phyloP scores from a whole-genome alignment of 2,329 filamentous ascomycete species.

The Beauveria rudraprayagi region DNA sequence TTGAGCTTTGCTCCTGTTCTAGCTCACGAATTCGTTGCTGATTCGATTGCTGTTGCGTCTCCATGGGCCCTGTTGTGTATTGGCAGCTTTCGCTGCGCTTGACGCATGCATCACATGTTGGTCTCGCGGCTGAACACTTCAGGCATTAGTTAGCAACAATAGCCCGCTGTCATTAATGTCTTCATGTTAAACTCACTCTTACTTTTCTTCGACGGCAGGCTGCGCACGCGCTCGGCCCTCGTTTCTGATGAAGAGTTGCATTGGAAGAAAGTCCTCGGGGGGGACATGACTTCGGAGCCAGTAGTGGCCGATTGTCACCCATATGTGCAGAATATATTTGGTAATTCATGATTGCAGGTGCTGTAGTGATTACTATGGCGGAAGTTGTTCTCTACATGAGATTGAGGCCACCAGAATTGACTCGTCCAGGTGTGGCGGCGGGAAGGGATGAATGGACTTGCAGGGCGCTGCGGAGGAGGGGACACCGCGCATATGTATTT shows the following conservation, averaged over 20 bases:
- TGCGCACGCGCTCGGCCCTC: not conserved
- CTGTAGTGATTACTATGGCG: not conserved
- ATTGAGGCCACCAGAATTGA: no score
- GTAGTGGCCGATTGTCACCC: not conserved
- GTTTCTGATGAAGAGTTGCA: not conserved
- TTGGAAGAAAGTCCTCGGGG: not conserved
- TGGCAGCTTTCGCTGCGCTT: not conserved
- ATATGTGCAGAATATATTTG: not conserved
- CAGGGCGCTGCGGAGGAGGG: no score
- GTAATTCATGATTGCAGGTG: not conserved
- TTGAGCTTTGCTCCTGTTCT: no score
- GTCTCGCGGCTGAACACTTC: not conserved
- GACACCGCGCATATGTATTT: no score
- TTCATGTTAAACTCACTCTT: not conserved
- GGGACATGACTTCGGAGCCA: not conserved
- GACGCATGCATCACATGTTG: not conserved
- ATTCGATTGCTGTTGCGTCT: not conserved
- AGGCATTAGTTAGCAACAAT: not conserved
- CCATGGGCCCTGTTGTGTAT: no score
- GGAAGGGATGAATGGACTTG: no score
- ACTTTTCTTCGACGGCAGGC: not conserved
- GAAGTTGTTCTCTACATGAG: not conserved
- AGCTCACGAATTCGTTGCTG: not conserved
- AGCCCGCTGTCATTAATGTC: not conserved
- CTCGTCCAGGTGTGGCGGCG: no score